These are phyloP conservation scores for Emergomyces orientalis DNA, from an alignment of 2,329 filamentous ascomycete genomes.

Conservation along the genomic window DNA sequence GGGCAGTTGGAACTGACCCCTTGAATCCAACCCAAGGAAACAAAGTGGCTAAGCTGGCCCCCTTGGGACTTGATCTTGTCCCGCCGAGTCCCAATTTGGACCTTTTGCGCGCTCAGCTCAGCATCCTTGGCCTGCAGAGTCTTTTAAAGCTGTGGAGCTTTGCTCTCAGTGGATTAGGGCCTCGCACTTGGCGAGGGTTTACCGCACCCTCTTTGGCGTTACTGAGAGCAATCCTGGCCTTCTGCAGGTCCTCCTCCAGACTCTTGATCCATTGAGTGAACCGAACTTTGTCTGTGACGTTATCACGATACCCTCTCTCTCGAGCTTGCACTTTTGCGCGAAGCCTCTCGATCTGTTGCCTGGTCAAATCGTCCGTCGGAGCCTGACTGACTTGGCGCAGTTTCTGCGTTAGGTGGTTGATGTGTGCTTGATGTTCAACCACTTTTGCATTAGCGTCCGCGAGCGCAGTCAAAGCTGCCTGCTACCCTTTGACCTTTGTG, in stretches of 20 bases:
- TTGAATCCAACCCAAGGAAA: neutral
- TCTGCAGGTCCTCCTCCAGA: constrained; percentile 16
- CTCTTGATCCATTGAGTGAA: constrained; percentile 12
- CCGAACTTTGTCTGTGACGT: constrained; percentile 16
- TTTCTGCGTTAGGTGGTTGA: constrained; percentile 12
- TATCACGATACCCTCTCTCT: constrained; percentile 8
- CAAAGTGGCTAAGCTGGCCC: neutral
- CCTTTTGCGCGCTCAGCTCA: neutral
- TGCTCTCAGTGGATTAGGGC: neutral
- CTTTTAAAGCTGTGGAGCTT: neutral
- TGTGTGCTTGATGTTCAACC: constrained; percentile 12
- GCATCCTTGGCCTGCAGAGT: neutral
- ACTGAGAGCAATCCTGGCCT: constrained; percentile 17
- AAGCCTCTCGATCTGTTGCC: constrained; percentile 11
- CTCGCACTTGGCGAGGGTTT: neutral
- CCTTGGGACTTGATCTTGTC: neutral
- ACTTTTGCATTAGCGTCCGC: constrained; percentile 13
- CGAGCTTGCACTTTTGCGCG: constrained; percentile 2
- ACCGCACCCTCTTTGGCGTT: constrained; percentile 8
- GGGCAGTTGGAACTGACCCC: neutral
- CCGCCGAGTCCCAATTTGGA: neutral
- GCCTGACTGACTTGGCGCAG: constrained; percentile 9
- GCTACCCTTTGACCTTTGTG: constrained; percentile 4
- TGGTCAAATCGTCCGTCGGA: constrained; percentile 8
- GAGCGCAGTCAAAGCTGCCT: constrained; percentile 14